Evolutionary conservation across 257 asterid genomes (phyloP).

Genomic region (Fraxinus americana): DNA sequence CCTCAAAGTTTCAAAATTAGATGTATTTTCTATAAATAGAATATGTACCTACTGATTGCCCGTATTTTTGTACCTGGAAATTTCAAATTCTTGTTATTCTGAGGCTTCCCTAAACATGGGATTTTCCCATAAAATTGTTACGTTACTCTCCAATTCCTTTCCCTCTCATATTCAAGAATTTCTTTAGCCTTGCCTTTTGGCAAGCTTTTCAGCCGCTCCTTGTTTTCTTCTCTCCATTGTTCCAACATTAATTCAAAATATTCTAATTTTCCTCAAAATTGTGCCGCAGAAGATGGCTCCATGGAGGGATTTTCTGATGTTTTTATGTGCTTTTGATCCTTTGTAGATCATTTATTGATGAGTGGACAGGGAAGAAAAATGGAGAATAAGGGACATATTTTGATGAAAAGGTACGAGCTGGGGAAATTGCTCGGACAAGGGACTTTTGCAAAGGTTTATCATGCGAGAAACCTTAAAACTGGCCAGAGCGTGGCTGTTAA

Average conservation of each 20-base stretch:
- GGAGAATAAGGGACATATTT: conserved; percentile 62
- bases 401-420: conserved; percentile 75
- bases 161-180: conserved; percentile 17
- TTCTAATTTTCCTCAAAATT: neutral
- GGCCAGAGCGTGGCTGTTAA: conserved; percentile 77
- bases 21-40: conserved; percentile 14
- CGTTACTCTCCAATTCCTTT: neutral
- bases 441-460: conserved; percentile 83
- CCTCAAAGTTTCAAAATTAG: neutral
- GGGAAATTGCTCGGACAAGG: conserved; percentile 87
- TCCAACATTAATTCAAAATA: neutral
- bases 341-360: neutral
- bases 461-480: conserved; percentile 58
- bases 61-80: neutral
- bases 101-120: conserved; percentile 4
- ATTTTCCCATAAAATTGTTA: conserved; percentile 7
- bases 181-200: conserved; percentile 49
- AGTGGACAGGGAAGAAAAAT: conserved; percentile 22
- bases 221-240: conserved; percentile 19
- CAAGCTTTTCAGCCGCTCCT: conserved; percentile 30
- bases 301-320: neutral
- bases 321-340: neutral
- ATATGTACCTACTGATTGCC: conserved; percentile 17
- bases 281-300: neutral
- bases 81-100: conserved; percentile 6